Conservation (phyloP, 345 rosid species). For the Chamaenerion angustifolium region DNA sequence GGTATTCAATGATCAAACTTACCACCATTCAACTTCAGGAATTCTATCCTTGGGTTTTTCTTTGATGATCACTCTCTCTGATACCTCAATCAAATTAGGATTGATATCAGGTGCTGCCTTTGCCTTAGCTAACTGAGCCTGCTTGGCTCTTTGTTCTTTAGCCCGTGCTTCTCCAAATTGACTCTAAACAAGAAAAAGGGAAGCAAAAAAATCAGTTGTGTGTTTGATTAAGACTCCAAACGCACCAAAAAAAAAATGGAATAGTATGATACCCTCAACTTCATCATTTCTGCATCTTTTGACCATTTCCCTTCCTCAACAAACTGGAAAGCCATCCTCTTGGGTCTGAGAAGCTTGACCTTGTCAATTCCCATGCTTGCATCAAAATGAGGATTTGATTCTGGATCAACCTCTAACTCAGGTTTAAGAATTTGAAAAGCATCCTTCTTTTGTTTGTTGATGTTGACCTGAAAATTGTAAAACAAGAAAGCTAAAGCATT, state of each 20-base stretch:
- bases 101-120: conserved; percentile 71
- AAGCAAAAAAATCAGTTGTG: conserved; percentile 7
- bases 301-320: conserved; percentile 99
- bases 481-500: conserved; percentile 4
- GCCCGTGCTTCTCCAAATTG: conserved; percentile 96
- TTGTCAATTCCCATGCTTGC: conserved; percentile 70
- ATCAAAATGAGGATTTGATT: conserved; percentile 73
- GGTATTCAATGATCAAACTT: conserved; percentile 15
- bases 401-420: conserved; percentile 72
- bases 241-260: not conserved
- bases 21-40: conserved; percentile 98
- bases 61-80: conserved; percentile 58
- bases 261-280: conserved; percentile 42
- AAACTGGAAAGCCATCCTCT: conserved; percentile 79
- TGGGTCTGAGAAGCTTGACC: conserved; percentile 77
- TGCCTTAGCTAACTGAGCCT: conserved; percentile 80
- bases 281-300: conserved; percentile 73
- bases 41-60: conserved; percentile 70
- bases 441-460: conserved; percentile 91
- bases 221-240: conserved; percentile 3
- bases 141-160: conserved; percentile 81
- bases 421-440: conserved; percentile 96
- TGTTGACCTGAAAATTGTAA: conserved; percentile 57
- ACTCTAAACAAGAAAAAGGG: conserved; percentile 29
- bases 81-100: conserved; percentile 88